Evolutionary conservation across 805 yeast species (phyloP).

Genomic region (Suhomyces vadensis): DNA sequence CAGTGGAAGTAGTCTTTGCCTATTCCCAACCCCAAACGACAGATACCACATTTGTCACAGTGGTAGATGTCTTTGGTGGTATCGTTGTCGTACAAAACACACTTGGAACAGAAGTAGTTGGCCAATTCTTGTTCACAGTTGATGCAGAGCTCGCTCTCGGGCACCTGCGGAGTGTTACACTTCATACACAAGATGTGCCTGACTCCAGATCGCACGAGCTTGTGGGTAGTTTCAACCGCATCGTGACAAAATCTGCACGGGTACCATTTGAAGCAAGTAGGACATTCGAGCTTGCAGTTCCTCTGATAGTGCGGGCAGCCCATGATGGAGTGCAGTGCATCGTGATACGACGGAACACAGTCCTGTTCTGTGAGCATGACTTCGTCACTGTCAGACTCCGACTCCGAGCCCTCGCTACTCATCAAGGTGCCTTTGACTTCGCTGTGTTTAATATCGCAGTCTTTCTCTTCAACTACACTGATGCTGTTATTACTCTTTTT

Average conservation of each 20-base stretch:
- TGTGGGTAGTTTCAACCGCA: slow-evolving; percentile 45
- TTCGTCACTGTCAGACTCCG: slow-evolving; percentile 31
- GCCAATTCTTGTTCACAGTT: slow-evolving; percentile 70
- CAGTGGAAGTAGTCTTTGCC: slow-evolving; percentile 93
- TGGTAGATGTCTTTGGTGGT: slow-evolving; percentile 80
- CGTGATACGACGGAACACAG: slow-evolving; percentile 48
- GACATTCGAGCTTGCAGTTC: slow-evolving; percentile 81
- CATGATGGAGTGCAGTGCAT: slow-evolving; percentile 42
- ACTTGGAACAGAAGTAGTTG: slow-evolving; percentile 71
- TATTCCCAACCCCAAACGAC: slow-evolving; percentile 84
- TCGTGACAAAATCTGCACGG: slow-evolving; percentile 89
- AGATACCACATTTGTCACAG: slow-evolving; percentile 90
- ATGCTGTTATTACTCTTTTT: background rate
- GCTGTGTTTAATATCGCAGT: background rate
- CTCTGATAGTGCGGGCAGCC: slow-evolving; percentile 87
- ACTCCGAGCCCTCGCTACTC: background rate
- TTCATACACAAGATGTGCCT: slow-evolving; percentile 77
- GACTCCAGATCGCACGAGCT: slow-evolving; percentile 56
- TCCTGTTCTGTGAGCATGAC: slow-evolving; percentile 52
- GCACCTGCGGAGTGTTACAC: slow-evolving; percentile 74
- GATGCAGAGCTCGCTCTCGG: slow-evolving; percentile 63
- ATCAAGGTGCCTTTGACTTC: slow-evolving; percentile 4
- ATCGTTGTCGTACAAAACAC: slow-evolving; percentile 84
- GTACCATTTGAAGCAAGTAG: slow-evolving; percentile 71
- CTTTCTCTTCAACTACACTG: slow-evolving; percentile 7